These are phyloP conservation scores for Gyrodon lividus DNA, from an alignment of 768 basidiomycete species.

Conservation along the genomic window DNA sequence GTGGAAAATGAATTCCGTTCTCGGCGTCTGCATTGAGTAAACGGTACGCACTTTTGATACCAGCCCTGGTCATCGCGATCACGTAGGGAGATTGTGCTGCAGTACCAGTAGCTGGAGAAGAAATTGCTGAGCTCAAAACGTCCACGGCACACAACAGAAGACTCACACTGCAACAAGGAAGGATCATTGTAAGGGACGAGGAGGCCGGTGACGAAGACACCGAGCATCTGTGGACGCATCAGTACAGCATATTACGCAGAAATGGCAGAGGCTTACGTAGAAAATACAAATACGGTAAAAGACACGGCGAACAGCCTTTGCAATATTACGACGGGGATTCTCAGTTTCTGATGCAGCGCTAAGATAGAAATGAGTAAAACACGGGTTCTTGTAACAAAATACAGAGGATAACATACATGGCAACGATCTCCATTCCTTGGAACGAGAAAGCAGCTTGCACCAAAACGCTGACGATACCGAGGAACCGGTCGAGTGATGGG, in stretches of 20 bases:
- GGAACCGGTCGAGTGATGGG: constrained; percentile 3
- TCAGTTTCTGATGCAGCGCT: constrained; percentile 77
- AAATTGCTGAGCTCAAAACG: background rate
- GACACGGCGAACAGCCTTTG: constrained; percentile 70
- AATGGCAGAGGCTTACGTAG: constrained; percentile 46
- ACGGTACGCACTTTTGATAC: constrained; percentile 49
- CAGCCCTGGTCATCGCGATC: constrained; percentile 69
- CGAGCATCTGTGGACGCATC: constrained; percentile 47
- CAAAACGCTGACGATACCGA: constrained; percentile 48
- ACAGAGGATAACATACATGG: constrained; percentile 20
- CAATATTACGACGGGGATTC: constrained; percentile 75
- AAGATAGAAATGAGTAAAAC: background rate
- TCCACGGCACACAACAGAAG: background rate
- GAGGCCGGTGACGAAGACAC: constrained; percentile 70
- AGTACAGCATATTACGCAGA: background rate
- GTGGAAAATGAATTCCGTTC: background rate
- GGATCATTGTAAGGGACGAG: constrained; percentile 66
- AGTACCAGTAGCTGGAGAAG: constrained; percentile 39
- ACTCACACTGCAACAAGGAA: constrained; percentile 42
- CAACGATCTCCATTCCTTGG: constrained; percentile 51
- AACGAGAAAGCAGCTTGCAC: constrained; percentile 55
- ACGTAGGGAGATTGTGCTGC: constrained; percentile 80
- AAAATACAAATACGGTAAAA: constrained; percentile 80
- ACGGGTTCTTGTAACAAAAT: constrained; percentile 1
- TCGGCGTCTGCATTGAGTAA: background rate